Base-by-base conservation (phyloP, 2,329 filamentous ascomycete species). In the Chalaropsis thielavioides region DNA sequence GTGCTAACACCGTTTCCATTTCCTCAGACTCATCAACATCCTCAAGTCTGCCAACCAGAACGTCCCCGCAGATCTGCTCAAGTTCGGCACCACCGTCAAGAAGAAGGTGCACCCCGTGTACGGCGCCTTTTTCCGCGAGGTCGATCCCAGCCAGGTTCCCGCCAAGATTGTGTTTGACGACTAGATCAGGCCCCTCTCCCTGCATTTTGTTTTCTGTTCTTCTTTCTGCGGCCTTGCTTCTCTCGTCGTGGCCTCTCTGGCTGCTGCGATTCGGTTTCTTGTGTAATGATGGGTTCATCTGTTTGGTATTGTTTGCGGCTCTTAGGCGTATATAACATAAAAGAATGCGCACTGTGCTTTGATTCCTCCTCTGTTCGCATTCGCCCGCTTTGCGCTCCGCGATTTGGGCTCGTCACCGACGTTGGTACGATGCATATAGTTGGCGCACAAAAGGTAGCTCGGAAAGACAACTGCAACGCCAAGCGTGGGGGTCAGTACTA, bases 11-110 rank as follows among this genome's bases (percentile, higher is more conserved):
- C 13, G 31, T 43, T 38, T 17, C 46, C 27, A 35, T 40, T 64
- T 7, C 8, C 68, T 4, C 70, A 92, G 88, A 10, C 79, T 99
- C 70, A 88, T 97, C 78, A 97, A 97, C 74, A 91, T 99, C 65
- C 83, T 99, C 68, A 95, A 89, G 76, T 89, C 86, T n/a, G 92
- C 94, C 27, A 90, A 90, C 69, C 94, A 99, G 76, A 81, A 85
- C 13, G 90, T 99, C 0, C 94, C 94, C 1, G 90, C 96, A 54
- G 88, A 90, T 31, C 79, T 99, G 44, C 80, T 97, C 74, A 96
- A 95, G 77, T 99, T 96, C 70, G 94, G 94, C 71, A 95, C 91
- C 24, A 97, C 92, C 0, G 94, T 99, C 63, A 99, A 97, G 84
- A 96, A 95, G 84, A 97, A 97, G 90, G 83, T 86, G 61, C 94